Base-by-base conservation (phyloP, 2,329 filamentous ascomycete species). In the Penicillium sp. region DNA sequence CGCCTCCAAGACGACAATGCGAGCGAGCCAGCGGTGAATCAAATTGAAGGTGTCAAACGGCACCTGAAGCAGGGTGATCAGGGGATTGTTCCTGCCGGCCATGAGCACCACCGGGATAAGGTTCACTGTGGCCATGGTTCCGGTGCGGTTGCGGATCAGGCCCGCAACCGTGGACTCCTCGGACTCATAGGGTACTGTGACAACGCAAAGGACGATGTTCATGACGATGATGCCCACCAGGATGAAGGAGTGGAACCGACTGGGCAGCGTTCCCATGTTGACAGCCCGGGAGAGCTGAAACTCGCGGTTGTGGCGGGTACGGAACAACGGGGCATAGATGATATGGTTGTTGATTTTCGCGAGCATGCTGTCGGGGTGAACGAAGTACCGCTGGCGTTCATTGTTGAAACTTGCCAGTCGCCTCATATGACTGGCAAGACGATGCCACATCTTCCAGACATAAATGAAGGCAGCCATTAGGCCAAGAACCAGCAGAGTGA, bases 371-470 rank as follows among this genome's bases (percentile, higher is more conserved):
- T 71, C 57, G 5, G 85, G 77, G 22, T 74, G 72, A 40, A 83
- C 78, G 64, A 90, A 95, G 72, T 88, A 95, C 53, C 79, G 77
- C 67, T 95, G 89, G 1, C 77, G 84, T 56, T 87, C 84, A 71
- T 88, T 88, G 71, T 80, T 84, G 57, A 95, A 77, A 62, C 83
- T 88, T 37, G 85, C 78, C 38, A 95, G 75, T 22, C 80, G 84
- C 55, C 89, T 81, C 34, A 90, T 73, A 63, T 93, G 84, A 57
- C 78, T 76, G 48, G 74, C 69, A 55, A 83, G 67, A n/a, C n/a
- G n/a, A n/a, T n/a, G n/a, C n/a, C n/a, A n/a, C n/a, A n/a, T n/a
- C 53, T 84, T 81, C 79, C 87, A 91, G 55, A 83, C 59, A 59
- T 90, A 75, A 43, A 77, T 75, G 32, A 68, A 76, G 12, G 84